Percentiles rank a stretch among this genome's conserved stretches.
Evolutionary conservation across 495 filamentous ascomycete species (phyloP).

Genomic region (Astrothelium macrocarpum): DNA sequence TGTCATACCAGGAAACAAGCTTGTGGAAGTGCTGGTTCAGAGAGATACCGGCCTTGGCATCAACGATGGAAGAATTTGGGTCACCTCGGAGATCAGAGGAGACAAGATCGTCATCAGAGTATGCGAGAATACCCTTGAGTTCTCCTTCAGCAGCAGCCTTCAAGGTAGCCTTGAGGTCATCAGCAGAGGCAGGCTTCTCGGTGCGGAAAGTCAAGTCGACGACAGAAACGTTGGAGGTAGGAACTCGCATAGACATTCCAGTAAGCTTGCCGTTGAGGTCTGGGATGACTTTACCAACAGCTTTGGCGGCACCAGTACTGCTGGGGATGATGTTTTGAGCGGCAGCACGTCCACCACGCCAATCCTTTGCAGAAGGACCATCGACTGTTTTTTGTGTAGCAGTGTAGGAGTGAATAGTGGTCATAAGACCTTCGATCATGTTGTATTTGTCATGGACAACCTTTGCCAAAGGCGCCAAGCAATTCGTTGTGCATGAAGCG

Average conservation of each 20-base stretch:
- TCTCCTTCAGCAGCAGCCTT: slow-evolving; percentile 78
- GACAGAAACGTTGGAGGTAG: slow-evolving; percentile 96
- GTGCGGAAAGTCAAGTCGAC: slow-evolving; percentile 92
- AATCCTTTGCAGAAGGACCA: slow-evolving; percentile 95
- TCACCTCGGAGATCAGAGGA: slow-evolving; percentile 90
- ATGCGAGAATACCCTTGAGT: slow-evolving; percentile 84
- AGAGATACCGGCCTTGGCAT: slow-evolving; percentile 98
- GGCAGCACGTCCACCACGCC: slow-evolving; percentile 96
- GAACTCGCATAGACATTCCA: slow-evolving; percentile 98
- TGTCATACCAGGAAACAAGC: slow-evolving; percentile 97
- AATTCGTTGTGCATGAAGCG: slow-evolving; percentile 99
- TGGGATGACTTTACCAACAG: slow-evolving; percentile 99
- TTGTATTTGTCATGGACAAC: slow-evolving; percentile 95
- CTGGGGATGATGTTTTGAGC: slow-evolving; percentile 99
- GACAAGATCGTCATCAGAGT: slow-evolving; percentile 96
- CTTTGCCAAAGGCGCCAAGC: slow-evolving; percentile 97
- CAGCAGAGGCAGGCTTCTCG: slow-evolving; percentile 83
- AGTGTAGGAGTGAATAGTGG: slow-evolving; percentile 99
- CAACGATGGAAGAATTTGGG: slow-evolving; percentile 90
- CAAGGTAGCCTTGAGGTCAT: slow-evolving; percentile 84
- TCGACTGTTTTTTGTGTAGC: slow-evolving; percentile 99
- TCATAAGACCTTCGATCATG: slow-evolving; percentile 99
- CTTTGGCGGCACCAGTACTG: slow-evolving; percentile 99
- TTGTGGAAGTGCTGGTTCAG: slow-evolving; percentile 98
- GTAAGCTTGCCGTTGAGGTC: slow-evolving; percentile 97